Evolutionary conservation across 805 yeast species (phyloP), one percentile per base, ranked within the genome.

Genomic region (Yarrowia keelungensis): DNA sequence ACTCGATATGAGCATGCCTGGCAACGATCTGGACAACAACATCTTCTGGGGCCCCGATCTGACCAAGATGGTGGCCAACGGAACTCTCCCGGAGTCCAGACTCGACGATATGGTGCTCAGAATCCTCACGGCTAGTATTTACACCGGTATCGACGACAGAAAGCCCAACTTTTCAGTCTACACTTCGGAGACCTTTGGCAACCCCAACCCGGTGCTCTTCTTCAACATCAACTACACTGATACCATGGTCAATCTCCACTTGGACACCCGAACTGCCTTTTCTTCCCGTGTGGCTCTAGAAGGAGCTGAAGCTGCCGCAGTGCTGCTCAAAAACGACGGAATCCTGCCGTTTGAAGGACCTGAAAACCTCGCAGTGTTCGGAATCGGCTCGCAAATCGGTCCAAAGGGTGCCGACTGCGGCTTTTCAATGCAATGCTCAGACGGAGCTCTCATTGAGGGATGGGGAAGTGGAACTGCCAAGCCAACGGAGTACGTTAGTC

Each of bases 391-490:
- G 1, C 83, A 83, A 0, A 76, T 82, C 1, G 84, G 82, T 70
- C 80, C 85, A 12, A 46, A 79, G 50, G 89, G 89, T 0, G 81
- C 84, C 70, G 84, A 82, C 71, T 83, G 86, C 68, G 72, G 70
- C n/a, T 81, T 79, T 68, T 88, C 86, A 72, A 85, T 83, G 74
- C 80, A 79, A 61, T 82, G 86, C 69, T 79, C 80, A 7, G 81
- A 83, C 69, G 90, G 90, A 2, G 82, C 85, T 0, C 73, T 87
- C 51, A 83, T 85, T 32, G 80, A 83, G 36, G 90, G 90, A 11
- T 85, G 90, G 87, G 91, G 90, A 0, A 86, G 90, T 3, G 86
- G 89, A 1, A 79, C 87, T 8, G 88, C 83, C 8, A 82, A 81
- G 70, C 82, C 85, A 49, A 87, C 87, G 1, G 85, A 79, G 74